Evolutionary conservation across 306 rosid species (phyloP), one percentile per base, ranked within the genome.

Genomic region (Cicer pinnatifidum): DNA sequence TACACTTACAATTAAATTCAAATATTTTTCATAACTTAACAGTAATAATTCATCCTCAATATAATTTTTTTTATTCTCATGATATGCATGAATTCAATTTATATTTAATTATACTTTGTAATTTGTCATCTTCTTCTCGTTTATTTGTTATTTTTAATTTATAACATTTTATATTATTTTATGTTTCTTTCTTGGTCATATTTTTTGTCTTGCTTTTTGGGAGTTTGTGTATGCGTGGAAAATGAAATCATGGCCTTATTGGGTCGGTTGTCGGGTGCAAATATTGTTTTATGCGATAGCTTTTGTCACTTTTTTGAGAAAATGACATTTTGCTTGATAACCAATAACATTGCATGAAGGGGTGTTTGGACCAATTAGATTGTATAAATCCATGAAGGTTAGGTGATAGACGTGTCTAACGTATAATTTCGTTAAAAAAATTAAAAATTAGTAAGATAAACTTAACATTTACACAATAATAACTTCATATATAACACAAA

Each of bases 301-400:
- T 9, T 12, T 67, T 0, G 43, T 46, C 6, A 61, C 61, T 61
- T 73, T 61, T 74, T 45, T 45, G 39, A 46, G 80, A 76, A 15
- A 7, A 37, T 41, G 74, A 65, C 74, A 15, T 4, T 35, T 40
- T 52, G 47, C 8, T 47, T 23, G 45, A 11, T 47, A 28, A 1
- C 40, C 53, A 71, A 51, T 60, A 51, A 52, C 50, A 62, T 11
- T 16, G 40, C 67, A 43, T 50, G 50, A 61, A 50, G 3, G 11
- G 39, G 19, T 37, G 65, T n/a, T 77, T 48, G 43, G 11, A 78
- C 63, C 70, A 46, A 19, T 54, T 28, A 59, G 73, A 52, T 52
- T 20, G 11, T 41, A 48, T 12, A 11, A 11, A 54, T 15, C 43
- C 51, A 13, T 28, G 16, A 51, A 28, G 20, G 23, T 1, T 20